phyloP scores from a whole-genome alignment of 2,329 filamentous ascomycete species.

The Massarina eburnea region DNA sequence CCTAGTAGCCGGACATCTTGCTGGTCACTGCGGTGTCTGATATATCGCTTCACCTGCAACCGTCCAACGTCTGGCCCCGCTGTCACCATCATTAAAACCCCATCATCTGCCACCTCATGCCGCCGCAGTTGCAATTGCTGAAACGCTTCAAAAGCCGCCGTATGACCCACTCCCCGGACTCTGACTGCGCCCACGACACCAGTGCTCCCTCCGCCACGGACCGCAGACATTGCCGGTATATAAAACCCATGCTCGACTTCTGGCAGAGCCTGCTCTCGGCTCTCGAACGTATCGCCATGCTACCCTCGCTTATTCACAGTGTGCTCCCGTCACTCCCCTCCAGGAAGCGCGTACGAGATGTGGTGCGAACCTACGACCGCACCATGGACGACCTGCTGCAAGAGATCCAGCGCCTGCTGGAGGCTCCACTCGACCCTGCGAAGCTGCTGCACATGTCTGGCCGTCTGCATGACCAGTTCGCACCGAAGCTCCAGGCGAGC shows the following conservation, averaged over 20 bases:
- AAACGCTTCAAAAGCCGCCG: slow-evolving; percentile 41
- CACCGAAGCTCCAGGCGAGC: slow-evolving; percentile 56
- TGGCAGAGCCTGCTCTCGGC: slow-evolving; percentile 43
- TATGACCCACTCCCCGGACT: slow-evolving; percentile 28
- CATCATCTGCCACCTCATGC: slow-evolving; percentile 31
- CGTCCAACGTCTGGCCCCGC: slow-evolving; percentile 23
- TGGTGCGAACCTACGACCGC: slow-evolving; percentile 44
- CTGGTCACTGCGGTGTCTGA: slow-evolving; percentile 17
- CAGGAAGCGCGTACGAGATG: slow-evolving; percentile 39
- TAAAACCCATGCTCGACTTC: slow-evolving; percentile 43
- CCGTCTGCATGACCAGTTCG: slow-evolving; percentile 54
- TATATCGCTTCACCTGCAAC: slow-evolving; percentile 13
- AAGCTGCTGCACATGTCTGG: slow-evolving; percentile 49
- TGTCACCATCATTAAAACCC: slow-evolving; percentile 25
- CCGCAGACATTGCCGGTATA: slow-evolving; percentile 31
- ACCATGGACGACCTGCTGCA: slow-evolving; percentile 52
- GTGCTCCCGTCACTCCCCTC: slow-evolving; percentile 38
- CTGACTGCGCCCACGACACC: slow-evolving; percentile 27
- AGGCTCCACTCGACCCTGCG: slow-evolving; percentile 45
- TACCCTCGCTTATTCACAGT: slow-evolving; percentile 43
- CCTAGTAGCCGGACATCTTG: slow-evolving; percentile 19
- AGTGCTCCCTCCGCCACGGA: slow-evolving; percentile 14
- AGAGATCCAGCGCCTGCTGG: slow-evolving; percentile 48
- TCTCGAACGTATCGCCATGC: slow-evolving; percentile 43
- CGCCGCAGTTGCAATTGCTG: slow-evolving; percentile 30